These are phyloP conservation scores for Phytophthora sp. DNA, from an alignment of 352 stramenopile genomes.

Conservation along the genomic window DNA sequence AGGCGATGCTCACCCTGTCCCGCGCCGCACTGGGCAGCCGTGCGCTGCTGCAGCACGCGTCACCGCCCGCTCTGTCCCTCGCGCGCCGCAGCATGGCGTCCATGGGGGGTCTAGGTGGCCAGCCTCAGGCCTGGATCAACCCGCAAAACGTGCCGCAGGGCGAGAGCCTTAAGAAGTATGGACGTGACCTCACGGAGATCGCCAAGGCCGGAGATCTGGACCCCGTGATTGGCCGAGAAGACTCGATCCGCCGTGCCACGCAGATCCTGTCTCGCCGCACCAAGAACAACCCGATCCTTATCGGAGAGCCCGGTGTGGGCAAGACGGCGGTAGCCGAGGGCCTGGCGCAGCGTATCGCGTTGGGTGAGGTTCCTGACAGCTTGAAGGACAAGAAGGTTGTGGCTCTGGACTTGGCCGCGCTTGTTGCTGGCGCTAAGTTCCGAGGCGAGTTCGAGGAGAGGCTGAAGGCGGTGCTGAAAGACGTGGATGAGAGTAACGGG, in stretches of 20 bases:
- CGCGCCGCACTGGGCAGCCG: constrained; percentile 12
- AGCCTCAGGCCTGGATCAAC: constrained; percentile 66
- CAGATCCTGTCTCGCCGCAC: constrained; percentile 96
- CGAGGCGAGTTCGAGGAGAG: constrained; percentile 97
- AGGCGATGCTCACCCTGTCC: constrained; percentile 21
- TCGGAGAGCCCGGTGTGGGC: constrained; percentile 96
- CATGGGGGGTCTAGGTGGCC: constrained; percentile 32
- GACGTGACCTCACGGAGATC: constrained; percentile 74
- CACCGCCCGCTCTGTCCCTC: background rate
- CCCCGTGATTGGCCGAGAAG: constrained; percentile 94
- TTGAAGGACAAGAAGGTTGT: constrained; percentile 95
- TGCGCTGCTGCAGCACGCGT: constrained; percentile 8
- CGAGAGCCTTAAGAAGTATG: constrained; percentile 82
- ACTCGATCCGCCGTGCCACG: constrained; percentile 95
- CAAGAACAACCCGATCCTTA: constrained; percentile 99
- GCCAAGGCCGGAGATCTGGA: constrained; percentile 87
- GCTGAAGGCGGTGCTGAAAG: constrained; percentile 95
- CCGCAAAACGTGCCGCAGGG: constrained; percentile 81
- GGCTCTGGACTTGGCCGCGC: constrained; percentile 93
- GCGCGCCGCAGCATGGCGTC: constrained; percentile 18
- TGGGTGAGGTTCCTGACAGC: constrained; percentile 94
- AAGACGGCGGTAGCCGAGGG: constrained; percentile 96
- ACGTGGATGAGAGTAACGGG: constrained; percentile 94
- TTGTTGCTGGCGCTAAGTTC: constrained; percentile 97
- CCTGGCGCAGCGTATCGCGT: constrained; percentile 95